A percentile compares a stretch with the other conserved stretches of the same genome.
phyloP scores from a whole-genome alignment of 352 stramenopile species.

The Pythium apleroticum region DNA sequence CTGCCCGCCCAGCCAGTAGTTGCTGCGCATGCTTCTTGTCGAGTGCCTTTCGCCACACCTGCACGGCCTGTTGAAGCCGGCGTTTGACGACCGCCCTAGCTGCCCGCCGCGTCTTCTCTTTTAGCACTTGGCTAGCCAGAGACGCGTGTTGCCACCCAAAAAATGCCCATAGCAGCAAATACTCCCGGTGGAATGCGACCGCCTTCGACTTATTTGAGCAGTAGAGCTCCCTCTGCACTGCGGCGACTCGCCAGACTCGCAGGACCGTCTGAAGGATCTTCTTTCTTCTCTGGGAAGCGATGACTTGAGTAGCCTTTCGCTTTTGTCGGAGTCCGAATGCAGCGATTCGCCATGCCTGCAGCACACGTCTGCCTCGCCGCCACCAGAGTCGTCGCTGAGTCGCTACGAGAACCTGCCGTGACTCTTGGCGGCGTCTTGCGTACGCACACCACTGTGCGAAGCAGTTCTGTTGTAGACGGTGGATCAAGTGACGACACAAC shows the following conservation, averaged over 20 bases:
- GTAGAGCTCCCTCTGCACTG: not conserved
- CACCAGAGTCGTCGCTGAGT: not conserved
- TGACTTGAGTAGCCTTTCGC: not conserved
- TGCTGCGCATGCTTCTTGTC: not conserved
- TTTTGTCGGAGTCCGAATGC: not conserved
- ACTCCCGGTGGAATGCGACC: conserved; percentile 18
- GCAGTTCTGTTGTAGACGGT: not conserved
- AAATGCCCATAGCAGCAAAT: conserved; percentile 15
- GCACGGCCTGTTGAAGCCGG: not conserved
- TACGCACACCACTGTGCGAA: not conserved
- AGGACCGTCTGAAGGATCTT: not conserved
- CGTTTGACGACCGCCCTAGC: not conserved
- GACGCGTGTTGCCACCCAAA: conserved; percentile 19
- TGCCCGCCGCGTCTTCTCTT: not conserved
- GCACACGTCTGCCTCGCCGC: not conserved
- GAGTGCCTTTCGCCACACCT: not conserved
- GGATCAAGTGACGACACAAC: not conserved
- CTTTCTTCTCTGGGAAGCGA: not conserved
- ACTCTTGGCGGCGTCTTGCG: not conserved
- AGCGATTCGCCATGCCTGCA: conserved; percentile 1
- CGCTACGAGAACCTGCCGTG: not conserved
- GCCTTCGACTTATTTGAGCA: conserved; percentile 5
- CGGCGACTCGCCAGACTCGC: not conserved
- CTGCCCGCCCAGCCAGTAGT: not conserved
- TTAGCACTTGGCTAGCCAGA: conserved; percentile 1